Percentiles rank a stretch among this genome's conserved stretches.
Evolutionary conservation across 306 rosid species (phyloP).

Genomic region (Canavalia gladiata): DNA sequence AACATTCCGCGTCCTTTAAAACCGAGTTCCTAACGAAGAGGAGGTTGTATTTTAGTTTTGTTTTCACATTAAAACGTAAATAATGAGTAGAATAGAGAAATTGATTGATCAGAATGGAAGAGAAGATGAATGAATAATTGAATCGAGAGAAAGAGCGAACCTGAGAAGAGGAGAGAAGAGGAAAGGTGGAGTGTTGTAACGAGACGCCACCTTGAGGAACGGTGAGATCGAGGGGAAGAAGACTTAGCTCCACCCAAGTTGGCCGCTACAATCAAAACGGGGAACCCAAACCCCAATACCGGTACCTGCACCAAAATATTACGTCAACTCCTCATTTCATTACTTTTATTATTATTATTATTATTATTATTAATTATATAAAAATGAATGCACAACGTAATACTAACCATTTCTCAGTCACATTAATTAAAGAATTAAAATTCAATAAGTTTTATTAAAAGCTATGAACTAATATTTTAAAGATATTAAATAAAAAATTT

Average conservation of each 20-base stretch:
- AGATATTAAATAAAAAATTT: no score
- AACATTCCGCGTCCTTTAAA: no score
- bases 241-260: background rate
- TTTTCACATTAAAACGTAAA: background rate
- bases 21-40: no score
- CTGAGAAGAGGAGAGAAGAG: no score
- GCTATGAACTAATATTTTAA: no score
- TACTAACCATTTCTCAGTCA: no score
- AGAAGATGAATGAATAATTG: background rate
- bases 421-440: no score
- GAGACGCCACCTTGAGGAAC: conserved; percentile 28
- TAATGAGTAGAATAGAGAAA: background rate
- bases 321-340: background rate
- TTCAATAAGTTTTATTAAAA: no score
- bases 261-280: background rate
- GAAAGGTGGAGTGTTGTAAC: no score
- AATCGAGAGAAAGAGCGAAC: background rate
- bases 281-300: background rate
- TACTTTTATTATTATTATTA: background rate
- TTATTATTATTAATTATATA: background rate
- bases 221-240: background rate
- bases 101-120: background rate
- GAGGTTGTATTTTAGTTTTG: no score
- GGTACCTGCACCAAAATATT: background rate
- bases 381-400: no score